phyloP scores from a whole-genome alignment of 1,139 yeast species.

The Zygosaccharomyces pseudobailii region DNA sequence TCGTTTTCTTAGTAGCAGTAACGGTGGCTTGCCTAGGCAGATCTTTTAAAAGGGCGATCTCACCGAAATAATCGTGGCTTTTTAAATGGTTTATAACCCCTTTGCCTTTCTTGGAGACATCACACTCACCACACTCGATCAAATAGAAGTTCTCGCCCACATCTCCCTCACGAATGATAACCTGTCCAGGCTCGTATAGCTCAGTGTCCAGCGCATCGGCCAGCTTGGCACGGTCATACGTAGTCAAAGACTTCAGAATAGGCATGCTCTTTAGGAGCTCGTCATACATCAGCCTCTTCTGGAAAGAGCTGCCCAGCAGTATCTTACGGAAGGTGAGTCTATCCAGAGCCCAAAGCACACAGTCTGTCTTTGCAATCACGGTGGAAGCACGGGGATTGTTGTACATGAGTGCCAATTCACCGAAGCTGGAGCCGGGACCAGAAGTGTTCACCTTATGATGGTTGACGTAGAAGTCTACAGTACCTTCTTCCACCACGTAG shows the following conservation, averaged over 20 bases:
- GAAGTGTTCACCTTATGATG: slow-evolving; percentile 69
- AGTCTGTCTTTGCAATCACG: slow-evolving; percentile 66
- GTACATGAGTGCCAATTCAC: slow-evolving; percentile 96
- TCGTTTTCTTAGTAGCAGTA: slow-evolving; percentile 66
- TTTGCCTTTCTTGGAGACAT: slow-evolving; percentile 52
- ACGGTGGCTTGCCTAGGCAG: slow-evolving; percentile 94
- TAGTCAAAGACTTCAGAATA: slow-evolving; percentile 63
- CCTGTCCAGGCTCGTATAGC: slow-evolving; percentile 64
- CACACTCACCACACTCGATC: slow-evolving; percentile 83
- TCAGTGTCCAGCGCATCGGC: slow-evolving; percentile 92
- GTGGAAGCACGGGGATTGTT: slow-evolving; percentile 98
- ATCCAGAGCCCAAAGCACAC: slow-evolving; percentile 87
- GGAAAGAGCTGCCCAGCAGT: slow-evolving; percentile 81
- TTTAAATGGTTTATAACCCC: slow-evolving; percentile 58
- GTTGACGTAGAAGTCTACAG: slow-evolving; percentile 75
- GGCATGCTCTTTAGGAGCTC: slow-evolving; percentile 84
- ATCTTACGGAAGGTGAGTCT: slow-evolving; percentile 90
- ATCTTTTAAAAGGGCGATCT: slow-evolving; percentile 86
- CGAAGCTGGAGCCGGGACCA: slow-evolving; percentile 86
- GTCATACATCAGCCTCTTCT: slow-evolving; percentile 87
- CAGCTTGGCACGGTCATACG: slow-evolving; percentile 81
- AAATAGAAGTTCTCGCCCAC: slow-evolving; percentile 87
- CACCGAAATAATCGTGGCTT: slow-evolving; percentile 95
- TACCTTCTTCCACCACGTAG: slow-evolving; percentile 81
- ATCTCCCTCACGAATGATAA: slow-evolving; percentile 83